phyloP scores from a whole-genome alignment of 345 rosid species.

The Brassica nigra region DNA sequence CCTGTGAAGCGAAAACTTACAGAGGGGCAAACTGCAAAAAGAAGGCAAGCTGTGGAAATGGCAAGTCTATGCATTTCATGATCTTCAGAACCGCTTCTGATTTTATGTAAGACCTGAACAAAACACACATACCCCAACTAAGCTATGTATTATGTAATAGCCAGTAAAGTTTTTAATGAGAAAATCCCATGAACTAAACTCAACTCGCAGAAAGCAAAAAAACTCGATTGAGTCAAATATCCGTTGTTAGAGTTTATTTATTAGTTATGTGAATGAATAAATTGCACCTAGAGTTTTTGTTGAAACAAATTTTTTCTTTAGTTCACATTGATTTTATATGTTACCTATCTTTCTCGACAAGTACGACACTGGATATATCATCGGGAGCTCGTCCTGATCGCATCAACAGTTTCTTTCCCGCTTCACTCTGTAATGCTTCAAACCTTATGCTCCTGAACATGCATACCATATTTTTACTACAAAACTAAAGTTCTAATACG shows the following conservation, averaged over 20 bases:
- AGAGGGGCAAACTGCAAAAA: background rate
- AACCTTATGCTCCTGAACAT: background rate
- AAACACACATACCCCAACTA: background rate
- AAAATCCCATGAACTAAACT: too few relatives aligned
- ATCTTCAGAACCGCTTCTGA: background rate
- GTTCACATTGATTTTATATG: too few relatives aligned
- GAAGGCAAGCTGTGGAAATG: slow-evolving; percentile 1
- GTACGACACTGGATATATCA: background rate
- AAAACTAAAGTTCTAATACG: background rate
- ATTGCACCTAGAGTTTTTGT: too few relatives aligned
- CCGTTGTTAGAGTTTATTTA: too few relatives aligned
- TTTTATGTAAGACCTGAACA: background rate
- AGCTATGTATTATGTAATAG: too few relatives aligned
- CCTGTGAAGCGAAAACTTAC: background rate
- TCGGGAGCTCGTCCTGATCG: background rate
- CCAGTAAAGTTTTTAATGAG: too few relatives aligned
- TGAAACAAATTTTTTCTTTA: too few relatives aligned
- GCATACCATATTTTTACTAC: background rate
- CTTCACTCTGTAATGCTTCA: background rate
- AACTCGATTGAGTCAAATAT: too few relatives aligned
- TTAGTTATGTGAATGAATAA: too few relatives aligned
- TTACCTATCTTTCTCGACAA: background rate
- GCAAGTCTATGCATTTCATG: background rate
- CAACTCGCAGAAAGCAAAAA: too few relatives aligned
- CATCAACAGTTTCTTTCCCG: background rate